Evolutionary conservation across 78 protist genomes (phyloP).

Genomic region (Dictyostelium purpureum): DNA sequence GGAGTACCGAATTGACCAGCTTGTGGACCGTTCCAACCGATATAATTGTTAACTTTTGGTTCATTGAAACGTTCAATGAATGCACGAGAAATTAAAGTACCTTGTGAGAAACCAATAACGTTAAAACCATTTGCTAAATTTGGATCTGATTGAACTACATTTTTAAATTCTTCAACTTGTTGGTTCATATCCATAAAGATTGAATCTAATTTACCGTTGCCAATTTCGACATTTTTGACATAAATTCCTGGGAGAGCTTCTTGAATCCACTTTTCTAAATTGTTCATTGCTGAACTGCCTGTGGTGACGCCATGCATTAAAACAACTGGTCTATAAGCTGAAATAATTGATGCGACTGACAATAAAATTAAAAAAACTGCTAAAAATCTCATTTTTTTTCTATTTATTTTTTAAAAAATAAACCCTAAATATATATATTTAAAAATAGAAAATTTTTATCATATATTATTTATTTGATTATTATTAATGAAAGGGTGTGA

Average conservation of each 20-base stretch:
- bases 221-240: slow-evolving; percentile 76
- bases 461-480: no score
- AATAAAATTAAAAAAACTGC: not conserved
- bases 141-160: slow-evolving; percentile 70
- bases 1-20: slow-evolving; percentile 74
- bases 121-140: slow-evolving; percentile 81
- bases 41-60: slow-evolving; percentile 79
- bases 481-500: no score
- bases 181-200: slow-evolving; percentile 68
- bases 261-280: slow-evolving; percentile 43
- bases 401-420: no score
- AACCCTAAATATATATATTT: no score
- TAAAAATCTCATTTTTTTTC: not conserved
- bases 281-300: slow-evolving; percentile 8
- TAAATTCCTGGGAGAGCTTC: slow-evolving; percentile 68
- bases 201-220: slow-evolving; percentile 57
- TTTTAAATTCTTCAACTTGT: slow-evolving; percentile 49
- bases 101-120: slow-evolving; percentile 86
- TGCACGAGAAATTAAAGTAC: slow-evolving; percentile 68
- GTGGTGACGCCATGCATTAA: slow-evolving; percentile 54
- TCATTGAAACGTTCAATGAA: slow-evolving; percentile 74
- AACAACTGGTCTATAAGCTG: slow-evolving; percentile 68
- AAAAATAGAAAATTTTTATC: no score
- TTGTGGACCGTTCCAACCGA: slow-evolving; percentile 88
- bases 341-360: not conserved